phyloP scores from a whole-genome alignment of 805 yeast genomes.

The Yarrowia sp. region DNA sequence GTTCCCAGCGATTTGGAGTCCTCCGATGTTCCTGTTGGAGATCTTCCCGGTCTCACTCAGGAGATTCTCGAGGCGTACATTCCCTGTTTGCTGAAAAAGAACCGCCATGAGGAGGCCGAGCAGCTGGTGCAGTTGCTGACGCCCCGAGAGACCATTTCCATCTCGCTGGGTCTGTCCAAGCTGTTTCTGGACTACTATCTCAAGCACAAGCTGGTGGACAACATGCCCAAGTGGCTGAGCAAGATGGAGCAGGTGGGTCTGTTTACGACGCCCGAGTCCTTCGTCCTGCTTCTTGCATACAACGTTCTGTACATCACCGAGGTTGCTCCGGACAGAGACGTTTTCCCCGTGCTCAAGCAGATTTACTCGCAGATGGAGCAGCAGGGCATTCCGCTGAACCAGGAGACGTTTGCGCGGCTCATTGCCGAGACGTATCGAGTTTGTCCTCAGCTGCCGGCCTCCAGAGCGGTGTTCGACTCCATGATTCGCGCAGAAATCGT shows the following conservation, averaged over 20 bases:
- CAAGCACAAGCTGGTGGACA: constrained; percentile 8
- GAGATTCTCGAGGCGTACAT: constrained; percentile 28
- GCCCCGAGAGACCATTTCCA: constrained; percentile 6
- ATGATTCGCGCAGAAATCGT: constrained; percentile 8
- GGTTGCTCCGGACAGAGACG: background rate
- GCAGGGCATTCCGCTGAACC: constrained; percentile 14
- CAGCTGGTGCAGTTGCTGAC: constrained; percentile 10
- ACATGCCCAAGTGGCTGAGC: constrained; percentile 19
- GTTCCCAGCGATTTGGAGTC: constrained; percentile 5
- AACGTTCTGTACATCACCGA: constrained; percentile 25
- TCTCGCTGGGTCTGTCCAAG: background rate
- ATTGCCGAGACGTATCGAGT: constrained; percentile 10
- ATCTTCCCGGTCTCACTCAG: constrained; percentile 12
- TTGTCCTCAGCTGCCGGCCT: constrained; percentile 15
- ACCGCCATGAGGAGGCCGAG: constrained; percentile 24
- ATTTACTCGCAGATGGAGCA: constrained; percentile 26
- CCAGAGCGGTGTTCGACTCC: constrained; percentile 17
- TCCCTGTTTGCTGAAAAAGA: constrained; percentile 8
- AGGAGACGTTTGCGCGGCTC: background rate
- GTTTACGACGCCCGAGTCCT: constrained; percentile 36
- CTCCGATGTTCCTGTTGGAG: background rate
- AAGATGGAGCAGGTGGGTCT: constrained; percentile 25
- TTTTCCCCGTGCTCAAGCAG: constrained; percentile 23
- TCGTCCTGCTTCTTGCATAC: constrained; percentile 28
- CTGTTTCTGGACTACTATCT: constrained; percentile 16